Base-by-base conservation (phyloP, 2,329 filamentous ascomycete species). In the Penicillium sp. region DNA sequence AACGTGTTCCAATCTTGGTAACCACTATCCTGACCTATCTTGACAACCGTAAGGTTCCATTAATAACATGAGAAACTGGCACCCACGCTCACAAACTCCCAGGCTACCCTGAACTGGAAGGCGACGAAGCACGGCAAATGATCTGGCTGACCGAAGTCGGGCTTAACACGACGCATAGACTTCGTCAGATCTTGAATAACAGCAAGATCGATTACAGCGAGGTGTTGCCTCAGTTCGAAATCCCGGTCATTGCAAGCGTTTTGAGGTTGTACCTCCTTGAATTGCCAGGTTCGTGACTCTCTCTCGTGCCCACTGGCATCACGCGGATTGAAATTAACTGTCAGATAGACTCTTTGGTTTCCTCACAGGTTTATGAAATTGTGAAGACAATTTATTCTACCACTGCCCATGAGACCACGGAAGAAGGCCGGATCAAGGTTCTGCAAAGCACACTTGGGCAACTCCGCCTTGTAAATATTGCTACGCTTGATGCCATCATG, bases 341-440 rank as follows among this genome's bases (percentile, higher is more conserved):
- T 6, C 12, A n/a, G 14, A 3, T 59, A 93, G 93, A 99, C 72
- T 97, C 93, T n/a, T 80, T 99, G 54, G 92, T 99, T 54, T 97
- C 93, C 49, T 95, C 90, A 34, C 92, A 97, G 68, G 90, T 99
- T 50, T 99, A 99, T 70, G 95, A 99, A 74, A 97, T 99, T 65
- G 86, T 99, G 67, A 91, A 95, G 74, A 97, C 90, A 2, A 95
- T 99, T 57, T 99, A 99, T 75, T 86, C 84, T 39, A 90, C 88
- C 12, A 86, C 89, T 11, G 79, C 87, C 39, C 80, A 87, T 35
- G 89, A 95, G 49, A 80, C 82, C 13, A 83, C 84, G 3, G 88
- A 95, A 61, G 79, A 84, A 43, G 84, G 88, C 11, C 87, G 93
- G 45, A 81, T 99, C 56, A 87, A 90, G 46, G 89, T 97, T 53